Evolutionary conservation across 192 early-diverging fungal genomes (phyloP), one percentile per base, ranked within the genome.

Genomic region (Dissophora globulifera): DNA sequence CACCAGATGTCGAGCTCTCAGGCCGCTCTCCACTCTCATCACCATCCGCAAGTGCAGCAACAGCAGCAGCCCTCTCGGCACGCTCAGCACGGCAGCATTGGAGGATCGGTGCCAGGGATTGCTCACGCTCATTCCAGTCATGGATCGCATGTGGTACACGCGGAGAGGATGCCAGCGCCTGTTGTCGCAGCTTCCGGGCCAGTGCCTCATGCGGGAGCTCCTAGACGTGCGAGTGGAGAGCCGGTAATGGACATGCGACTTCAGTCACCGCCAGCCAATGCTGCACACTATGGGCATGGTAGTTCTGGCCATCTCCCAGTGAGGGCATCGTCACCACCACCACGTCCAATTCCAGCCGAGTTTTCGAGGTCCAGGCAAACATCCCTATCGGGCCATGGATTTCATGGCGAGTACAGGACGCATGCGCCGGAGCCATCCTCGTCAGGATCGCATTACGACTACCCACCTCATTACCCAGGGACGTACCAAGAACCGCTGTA

Each of bases 341-440:
- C 54, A 16, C 49, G 56, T 2, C 22, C 33, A 11, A 62, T 12
- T 23, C 38, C 58, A 27, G 17, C 58, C 17, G 72, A 76, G 17
- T 76, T 67, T 50, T 11, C 58, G 5, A 47, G 62, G n/a, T 50
- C 72, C 17, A 38, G 72, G 22, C 72, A 76, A 7, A 10, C 72
- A 7, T 76, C 72, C 0, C 50, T 60, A 17, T 35, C 48, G 25
- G 41, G 12, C n/a, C 63, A 66, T 19, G 29, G 22, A 19, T 66
- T 59, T 16, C 72, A 67, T 47, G 61, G 69, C 26, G 72, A 76
- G 3, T 76, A 67, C 17, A 32, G 72, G 42, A 23, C 47, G 4
- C 63, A 76, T 53, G 25, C 40, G 22, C 26, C 57, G 1, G 72
- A 76, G 6, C 10, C 72, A 13, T 25, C 43, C 8, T 33, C 22